Conservation (phyloP, 192 early-diverging fungal genomes). For the Mortierella claussenii region DNA sequence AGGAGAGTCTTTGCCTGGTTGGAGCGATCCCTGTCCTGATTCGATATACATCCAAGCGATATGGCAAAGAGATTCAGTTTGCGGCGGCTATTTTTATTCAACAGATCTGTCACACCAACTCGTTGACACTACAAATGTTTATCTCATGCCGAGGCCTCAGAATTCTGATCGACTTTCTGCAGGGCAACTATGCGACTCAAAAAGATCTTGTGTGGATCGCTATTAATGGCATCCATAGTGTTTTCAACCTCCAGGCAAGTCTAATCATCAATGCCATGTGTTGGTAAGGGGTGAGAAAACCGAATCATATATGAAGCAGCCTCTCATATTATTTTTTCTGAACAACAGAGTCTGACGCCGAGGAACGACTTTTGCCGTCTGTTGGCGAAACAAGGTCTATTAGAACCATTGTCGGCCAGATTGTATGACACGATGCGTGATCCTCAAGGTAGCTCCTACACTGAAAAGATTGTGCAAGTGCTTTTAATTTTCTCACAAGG, state of each 20-base stretch:
- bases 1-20: conserved; percentile 63
- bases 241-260: conserved; percentile 64
- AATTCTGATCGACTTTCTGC: conserved; percentile 60
- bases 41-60: conserved; percentile 52
- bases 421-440: conserved; percentile 55
- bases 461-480: conserved; percentile 60
- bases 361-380: conserved; percentile 68
- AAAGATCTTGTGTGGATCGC: conserved; percentile 64
- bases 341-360: conserved; percentile 58
- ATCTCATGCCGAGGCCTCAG: conserved; percentile 65
- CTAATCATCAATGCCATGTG: too few species aligned
- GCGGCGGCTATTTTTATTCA: conserved; percentile 63
- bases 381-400: conserved; percentile 61
- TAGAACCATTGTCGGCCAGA: conserved; percentile 57
- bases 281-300: too few species aligned
- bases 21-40: conserved; percentile 65
- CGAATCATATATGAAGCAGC: too few species aligned
- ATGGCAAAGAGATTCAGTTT: conserved; percentile 53
- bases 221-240: conserved; percentile 60
- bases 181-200: conserved; percentile 57
- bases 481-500: conserved; percentile 66
- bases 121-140: conserved; percentile 66
- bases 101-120: conserved; percentile 59
- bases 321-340: background rate
- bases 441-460: conserved; percentile 45